Conservation (phyloP, 164 flowering plant genomes). For the Vitis riparia region DNA sequence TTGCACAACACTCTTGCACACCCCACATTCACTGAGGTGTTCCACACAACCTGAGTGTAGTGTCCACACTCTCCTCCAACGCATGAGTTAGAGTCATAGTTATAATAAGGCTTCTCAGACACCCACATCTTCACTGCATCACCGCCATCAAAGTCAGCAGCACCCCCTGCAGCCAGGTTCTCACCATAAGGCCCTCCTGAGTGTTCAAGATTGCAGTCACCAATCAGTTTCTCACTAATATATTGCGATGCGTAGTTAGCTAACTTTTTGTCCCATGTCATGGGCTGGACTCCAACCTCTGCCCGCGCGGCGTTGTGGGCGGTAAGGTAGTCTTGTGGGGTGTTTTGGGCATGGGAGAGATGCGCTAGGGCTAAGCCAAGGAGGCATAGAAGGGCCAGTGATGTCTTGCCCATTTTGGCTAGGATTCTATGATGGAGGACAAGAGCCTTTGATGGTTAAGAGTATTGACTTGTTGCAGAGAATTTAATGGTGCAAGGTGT, state of each 20-base stretch:
- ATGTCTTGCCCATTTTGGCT: no score
- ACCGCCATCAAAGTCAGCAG: slow-evolving; percentile 10
- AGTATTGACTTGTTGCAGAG: no score
- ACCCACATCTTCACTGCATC: slow-evolving; percentile 33
- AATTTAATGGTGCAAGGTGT: no score
- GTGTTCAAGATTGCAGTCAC: slow-evolving; percentile 23
- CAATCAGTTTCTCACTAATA: slow-evolving; percentile 2
- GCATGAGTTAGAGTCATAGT: slow-evolving; percentile 27
- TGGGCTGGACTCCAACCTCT: slow-evolving; percentile 30
- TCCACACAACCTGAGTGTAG: slow-evolving; percentile 51
- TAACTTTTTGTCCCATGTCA: slow-evolving; percentile 29
- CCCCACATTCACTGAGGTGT: slow-evolving; percentile 26
- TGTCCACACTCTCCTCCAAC: slow-evolving; percentile 36
- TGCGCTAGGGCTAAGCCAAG: slow-evolving; percentile 8
- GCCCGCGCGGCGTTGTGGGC: slow-evolving; percentile 49
- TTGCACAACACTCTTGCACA: slow-evolving; percentile 41
- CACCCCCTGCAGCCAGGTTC: slow-evolving; percentile 26
- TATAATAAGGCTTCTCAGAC: slow-evolving; percentile 24
- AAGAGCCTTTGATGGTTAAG: no score
- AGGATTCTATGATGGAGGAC: no score
- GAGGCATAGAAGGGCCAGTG: background rate
- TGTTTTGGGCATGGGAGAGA: slow-evolving; percentile 20
- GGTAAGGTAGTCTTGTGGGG: slow-evolving; percentile 25
- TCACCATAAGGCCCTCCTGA: slow-evolving; percentile 41
- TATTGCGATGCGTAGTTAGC: slow-evolving; percentile 27